These are phyloP conservation scores for Fagopyrum esculentum DNA, from an alignment of 148 eudicot species.

Conservation along the genomic window DNA sequence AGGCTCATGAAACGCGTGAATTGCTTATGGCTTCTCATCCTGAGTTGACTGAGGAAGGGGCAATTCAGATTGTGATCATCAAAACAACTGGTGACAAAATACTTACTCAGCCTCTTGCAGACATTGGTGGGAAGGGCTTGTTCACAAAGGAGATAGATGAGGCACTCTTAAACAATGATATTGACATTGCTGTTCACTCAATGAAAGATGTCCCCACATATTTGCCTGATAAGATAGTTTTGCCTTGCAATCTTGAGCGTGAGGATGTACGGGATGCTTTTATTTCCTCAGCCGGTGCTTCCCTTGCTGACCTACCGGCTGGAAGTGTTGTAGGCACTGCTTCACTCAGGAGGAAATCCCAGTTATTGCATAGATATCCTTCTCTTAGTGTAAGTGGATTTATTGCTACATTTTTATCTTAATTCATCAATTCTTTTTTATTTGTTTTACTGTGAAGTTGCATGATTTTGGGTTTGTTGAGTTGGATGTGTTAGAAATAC, in stretches of 20 bases:
- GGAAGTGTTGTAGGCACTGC: constrained; percentile 94
- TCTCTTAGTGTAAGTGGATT: constrained; percentile 54
- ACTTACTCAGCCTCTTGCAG: constrained; percentile 80
- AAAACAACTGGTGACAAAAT: constrained; percentile 96
- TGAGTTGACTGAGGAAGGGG: constrained; percentile 87
- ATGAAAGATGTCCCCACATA: constrained; percentile 99
- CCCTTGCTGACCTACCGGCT: constrained; percentile 83
- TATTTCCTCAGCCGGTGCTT: constrained; percentile 62
- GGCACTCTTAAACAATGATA: constrained; percentile 75
- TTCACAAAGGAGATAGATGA: constrained; percentile 97
- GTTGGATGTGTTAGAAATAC: background rate
- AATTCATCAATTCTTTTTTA: background rate
- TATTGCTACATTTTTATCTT: background rate
- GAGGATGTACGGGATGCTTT: constrained; percentile 99
- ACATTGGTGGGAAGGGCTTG: constrained; percentile 96
- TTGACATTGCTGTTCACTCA: constrained; percentile 99
- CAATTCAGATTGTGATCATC: constrained; percentile 78
- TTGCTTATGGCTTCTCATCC: constrained; percentile 64
- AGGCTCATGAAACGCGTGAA: constrained; percentile 86
- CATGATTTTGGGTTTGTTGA: background rate
- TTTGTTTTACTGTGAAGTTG: background rate
- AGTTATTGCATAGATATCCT: constrained; percentile 83
- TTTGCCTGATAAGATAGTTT: constrained; percentile 76
- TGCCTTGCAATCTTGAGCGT: constrained; percentile 89
- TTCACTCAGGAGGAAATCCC: constrained; percentile 89